These are phyloP conservation scores for Phytophthora macrochlamydospora DNA, from an alignment of 352 stramenopile genomes.

Conservation along the genomic window DNA sequence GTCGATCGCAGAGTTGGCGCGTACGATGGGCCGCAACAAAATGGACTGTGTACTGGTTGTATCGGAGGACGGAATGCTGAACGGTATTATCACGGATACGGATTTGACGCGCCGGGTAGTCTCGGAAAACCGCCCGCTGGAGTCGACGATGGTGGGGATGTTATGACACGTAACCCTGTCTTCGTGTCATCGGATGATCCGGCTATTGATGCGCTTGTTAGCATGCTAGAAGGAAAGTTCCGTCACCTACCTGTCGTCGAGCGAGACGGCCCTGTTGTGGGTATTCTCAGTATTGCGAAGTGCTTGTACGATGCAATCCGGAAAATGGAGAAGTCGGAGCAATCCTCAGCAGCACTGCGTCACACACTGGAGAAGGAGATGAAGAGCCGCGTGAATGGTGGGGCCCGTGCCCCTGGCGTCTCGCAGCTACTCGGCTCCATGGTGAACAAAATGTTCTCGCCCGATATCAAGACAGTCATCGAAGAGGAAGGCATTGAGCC, in stretches of 20 bases:
- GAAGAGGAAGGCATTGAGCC: constrained; percentile 79
- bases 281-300: constrained; percentile 98
- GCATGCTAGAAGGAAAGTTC: constrained; percentile 90
- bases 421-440: constrained; percentile 81
- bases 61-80: constrained; percentile 86
- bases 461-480: constrained; percentile 85
- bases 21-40: constrained; percentile 90
- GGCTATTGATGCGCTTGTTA: constrained; percentile 85
- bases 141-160: constrained; percentile 70
- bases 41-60: constrained; percentile 94
- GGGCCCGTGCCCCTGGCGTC: constrained; percentile 44
- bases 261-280: constrained; percentile 88
- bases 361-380: constrained; percentile 84
- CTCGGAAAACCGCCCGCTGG: constrained; percentile 75
- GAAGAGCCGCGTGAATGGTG: constrained; percentile 44
- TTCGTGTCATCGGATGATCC: constrained; percentile 86
- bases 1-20: constrained; percentile 86
- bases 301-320: constrained; percentile 98
- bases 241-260: constrained; percentile 87
- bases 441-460: constrained; percentile 89
- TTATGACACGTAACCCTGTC: constrained; percentile 86
- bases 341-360: constrained; percentile 73
- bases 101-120: constrained; percentile 86
- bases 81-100: constrained; percentile 96
- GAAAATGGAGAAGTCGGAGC: constrained; percentile 95